Base-by-base conservation (phyloP, 139 green algal genomes). In the Picochlorum sp. region DNA sequence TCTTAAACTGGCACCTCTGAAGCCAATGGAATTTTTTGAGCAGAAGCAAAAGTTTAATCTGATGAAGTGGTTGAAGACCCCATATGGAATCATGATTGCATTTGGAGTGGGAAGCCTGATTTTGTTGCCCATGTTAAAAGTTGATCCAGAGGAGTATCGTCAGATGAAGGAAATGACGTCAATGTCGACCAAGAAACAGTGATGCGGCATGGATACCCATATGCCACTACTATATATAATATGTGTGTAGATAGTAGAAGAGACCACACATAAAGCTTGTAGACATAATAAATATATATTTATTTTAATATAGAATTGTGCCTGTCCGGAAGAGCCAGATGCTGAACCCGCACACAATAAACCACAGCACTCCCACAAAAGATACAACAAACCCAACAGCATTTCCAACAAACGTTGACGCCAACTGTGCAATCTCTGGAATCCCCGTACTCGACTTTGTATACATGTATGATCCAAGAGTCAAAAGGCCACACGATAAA, bases 51-150 rank as follows among this genome's bases (percentile, higher is more conserved):
- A 56, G 0, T 82, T 82, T 65, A 75, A 69, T 57, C 16, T 81
- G 10, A 24, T 49, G 28, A 60, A 41, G 30, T 72, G 75, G 44
- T n/a, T 82, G 20, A 82, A 82, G 65, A 82, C 74, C 18, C 76
- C 76, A 0, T 82, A 82, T 45, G 76, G 76, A 4, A 72, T 82
- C 38, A 81, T 81, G 76, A 68, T 72, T 34, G 67, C 38, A 4
- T 72, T 79, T 58, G 34, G 32, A 7, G 44, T 79, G 13, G 61
- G 68, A 21, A 60, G 62, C n/a, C 18, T 71, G 6, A 34, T 79
- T n/a, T 47, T 82, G 24, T 56, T 82, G 68, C 76, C 76, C 28
- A 74, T 68, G 63, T 56, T 82, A 5, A 82, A 79, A 45, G 63
- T 75, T 18, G 69, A 76, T 58, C 61, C 69, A 4, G 69, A 76